Base-by-base conservation (phyloP, 768 basidiomycete species). In the Hydnomerulius pinastri region DNA sequence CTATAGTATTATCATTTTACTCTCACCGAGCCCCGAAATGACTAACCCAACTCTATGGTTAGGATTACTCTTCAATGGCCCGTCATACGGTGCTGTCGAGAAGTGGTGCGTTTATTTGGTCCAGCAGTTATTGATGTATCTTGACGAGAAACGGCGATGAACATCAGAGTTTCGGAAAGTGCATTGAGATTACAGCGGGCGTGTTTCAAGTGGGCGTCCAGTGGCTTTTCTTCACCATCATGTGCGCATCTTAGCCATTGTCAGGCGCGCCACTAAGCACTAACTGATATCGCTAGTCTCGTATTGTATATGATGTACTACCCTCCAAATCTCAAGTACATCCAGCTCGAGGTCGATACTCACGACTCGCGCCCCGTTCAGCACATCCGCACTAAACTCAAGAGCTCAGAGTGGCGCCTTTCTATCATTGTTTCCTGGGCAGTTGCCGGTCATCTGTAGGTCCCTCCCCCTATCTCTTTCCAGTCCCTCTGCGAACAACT, bases 241-340 rank as follows among this genome's bases (percentile, higher is more conserved):
- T 97, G 95, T 95, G 57, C 47, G 88, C 77, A 13, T n/a, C 8
- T 46, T 44, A 20, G 30, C 8, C 5, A 2, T 12, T 17, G 20
- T 20, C 41, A 39, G 17, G 40, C 29, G 23, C 42, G n/a, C 38
- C n/a, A 4, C 32, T 15, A 20, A 37, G 25, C 44, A 12, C 43
- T 21, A 15, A 39, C 18, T 12, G 23, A 6, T n/a, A 7, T 15
- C 29, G 4, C 57, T 10, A 98, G 95, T 37, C 77, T 98, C 50
- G 77, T 95, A 0, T 81, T 99, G 2, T 98, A 90, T 72, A 85
- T 99, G 73, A 73, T 89, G 33, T 98, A 94, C 74, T 98, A 92
- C 66, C 97, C 97, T 0, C 71, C 77, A 6, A 82, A 90, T 60
- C 82, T 88, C 63, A 97, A 95, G 70, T 90, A 85, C 63, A 69